These are phyloP conservation scores for Pugionium cornutum DNA, from an alignment of 345 rosid species.

Conservation along the genomic window DNA sequence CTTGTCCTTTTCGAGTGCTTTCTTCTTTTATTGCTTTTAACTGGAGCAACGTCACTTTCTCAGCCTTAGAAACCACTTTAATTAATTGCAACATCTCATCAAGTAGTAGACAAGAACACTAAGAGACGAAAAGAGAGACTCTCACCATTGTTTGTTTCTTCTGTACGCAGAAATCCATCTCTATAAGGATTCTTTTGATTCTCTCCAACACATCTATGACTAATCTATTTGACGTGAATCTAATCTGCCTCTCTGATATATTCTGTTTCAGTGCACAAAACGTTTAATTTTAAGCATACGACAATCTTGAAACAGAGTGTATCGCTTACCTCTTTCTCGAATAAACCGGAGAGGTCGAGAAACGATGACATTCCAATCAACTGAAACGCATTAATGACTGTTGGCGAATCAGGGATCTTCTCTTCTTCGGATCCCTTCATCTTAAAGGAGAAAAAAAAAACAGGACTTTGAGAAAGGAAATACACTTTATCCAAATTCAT, in stretches of 20 bases:
- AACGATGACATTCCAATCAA: constrained; percentile 90
- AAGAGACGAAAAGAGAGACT: not conserved
- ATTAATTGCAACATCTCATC: not conserved
- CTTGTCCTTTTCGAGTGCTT: constrained; percentile 30
- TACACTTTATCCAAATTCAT: not conserved
- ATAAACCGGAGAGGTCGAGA: constrained; percentile 89
- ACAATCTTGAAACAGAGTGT: constrained; percentile 16
- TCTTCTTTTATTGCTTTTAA: constrained; percentile 66
- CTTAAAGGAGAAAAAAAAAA: not conserved
- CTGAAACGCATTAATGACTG: constrained; percentile 77
- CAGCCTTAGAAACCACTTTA: constrained; percentile 6
- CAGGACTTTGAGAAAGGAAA: too few species aligned
- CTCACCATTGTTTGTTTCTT: constrained; percentile 73
- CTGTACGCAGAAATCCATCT: constrained; percentile 81
- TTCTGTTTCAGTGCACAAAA: constrained; percentile 44
- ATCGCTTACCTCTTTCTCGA: constrained; percentile 68
- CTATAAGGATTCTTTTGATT: constrained; percentile 52
- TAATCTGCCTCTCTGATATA: constrained; percentile 74
- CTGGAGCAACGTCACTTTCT: constrained; percentile 41
- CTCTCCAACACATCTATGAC: constrained; percentile 63
- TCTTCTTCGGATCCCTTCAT: constrained; percentile 51
- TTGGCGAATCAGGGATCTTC: constrained; percentile 48
- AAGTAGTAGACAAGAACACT: too few species aligned
- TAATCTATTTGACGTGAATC: constrained; percentile 72
- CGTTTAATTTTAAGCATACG: not conserved